These are phyloP conservation scores for Striga asiatica DNA, from an alignment of 257 asterid species.

Conservation along the genomic window DNA sequence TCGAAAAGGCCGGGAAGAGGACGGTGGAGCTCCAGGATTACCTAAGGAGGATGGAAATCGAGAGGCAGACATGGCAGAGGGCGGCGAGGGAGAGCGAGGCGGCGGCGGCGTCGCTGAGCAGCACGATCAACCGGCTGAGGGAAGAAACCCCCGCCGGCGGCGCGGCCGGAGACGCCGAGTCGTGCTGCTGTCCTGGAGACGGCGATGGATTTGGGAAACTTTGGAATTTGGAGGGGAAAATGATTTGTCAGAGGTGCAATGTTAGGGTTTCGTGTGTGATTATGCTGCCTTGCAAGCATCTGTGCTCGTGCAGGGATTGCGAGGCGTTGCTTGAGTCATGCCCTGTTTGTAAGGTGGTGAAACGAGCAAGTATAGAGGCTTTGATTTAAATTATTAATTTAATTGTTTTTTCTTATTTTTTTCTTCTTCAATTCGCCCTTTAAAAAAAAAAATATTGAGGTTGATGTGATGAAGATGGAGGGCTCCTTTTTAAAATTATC, in stretches of 20 bases:
- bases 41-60: constrained; percentile 31
- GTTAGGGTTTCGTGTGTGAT: constrained; percentile 40
- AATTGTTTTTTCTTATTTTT: not conserved
- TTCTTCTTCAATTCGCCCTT: not conserved
- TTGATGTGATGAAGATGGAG: too few relatives aligned
- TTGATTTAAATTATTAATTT: too few relatives aligned
- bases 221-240: too few relatives aligned
- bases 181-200: constrained; percentile 36
- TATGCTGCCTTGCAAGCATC: constrained; percentile 74
- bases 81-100: constrained; percentile 44
- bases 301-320: constrained; percentile 54
- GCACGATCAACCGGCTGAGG: constrained; percentile 40
- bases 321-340: constrained; percentile 47
- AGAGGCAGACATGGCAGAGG: constrained; percentile 52
- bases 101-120: constrained; percentile 33
- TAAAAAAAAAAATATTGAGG: too few relatives aligned
- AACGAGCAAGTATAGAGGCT: constrained; percentile 51
- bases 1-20: constrained; percentile 27
- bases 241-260: constrained; percentile 43
- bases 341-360: constrained; percentile 50
- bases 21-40: constrained; percentile 37
- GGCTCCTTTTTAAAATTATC: too few relatives aligned
- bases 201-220: too few relatives aligned
- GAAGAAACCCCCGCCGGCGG: constrained; percentile 25
- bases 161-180: constrained; percentile 49